Conservation (phyloP, 208 protist species). For the Angomonas deanei region DNA sequence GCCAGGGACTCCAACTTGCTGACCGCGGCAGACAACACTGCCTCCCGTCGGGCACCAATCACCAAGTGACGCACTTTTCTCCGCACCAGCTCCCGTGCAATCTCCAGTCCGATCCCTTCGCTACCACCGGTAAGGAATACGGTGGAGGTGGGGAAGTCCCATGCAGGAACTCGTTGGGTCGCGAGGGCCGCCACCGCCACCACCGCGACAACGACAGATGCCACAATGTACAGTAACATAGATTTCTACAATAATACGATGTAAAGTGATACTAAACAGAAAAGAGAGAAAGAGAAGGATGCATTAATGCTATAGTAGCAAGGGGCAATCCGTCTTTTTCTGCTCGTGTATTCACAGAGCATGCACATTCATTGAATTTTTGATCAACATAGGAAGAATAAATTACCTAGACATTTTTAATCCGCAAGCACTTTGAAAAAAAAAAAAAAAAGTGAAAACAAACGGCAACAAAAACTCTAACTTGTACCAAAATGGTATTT, state of each 20-base stretch:
- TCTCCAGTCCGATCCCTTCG: constrained; percentile 76
- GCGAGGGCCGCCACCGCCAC: constrained; percentile 24
- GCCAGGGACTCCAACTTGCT: constrained; percentile 22
- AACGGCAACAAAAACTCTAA: neutral
- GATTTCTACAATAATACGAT: neutral
- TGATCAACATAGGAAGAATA: neutral
- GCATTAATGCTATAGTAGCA: too few relatives aligned
- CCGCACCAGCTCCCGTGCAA: constrained; percentile 46
- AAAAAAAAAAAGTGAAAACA: constrained; percentile 1
- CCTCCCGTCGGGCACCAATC: constrained; percentile 65
- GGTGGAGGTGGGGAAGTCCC: constrained; percentile 40
- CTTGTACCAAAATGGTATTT: neutral
- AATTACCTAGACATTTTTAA: too few relatives aligned
- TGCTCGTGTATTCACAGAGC: too few relatives aligned
- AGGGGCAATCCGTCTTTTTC: too few relatives aligned
- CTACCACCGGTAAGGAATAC: constrained; percentile 85
- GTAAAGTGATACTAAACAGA: neutral
- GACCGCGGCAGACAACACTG: constrained; percentile 45
- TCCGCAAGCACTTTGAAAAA: too few relatives aligned
- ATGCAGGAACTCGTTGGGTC: constrained; percentile 52
- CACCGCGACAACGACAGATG: constrained; percentile 13
- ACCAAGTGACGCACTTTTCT: constrained; percentile 47
- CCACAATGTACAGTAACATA: constrained; percentile 14
- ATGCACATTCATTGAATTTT: neutral
- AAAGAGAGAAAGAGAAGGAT: neutral